Conservation (phyloP, 768 basidiomycete species). For the Lanmaoa pseudosensibilis region DNA sequence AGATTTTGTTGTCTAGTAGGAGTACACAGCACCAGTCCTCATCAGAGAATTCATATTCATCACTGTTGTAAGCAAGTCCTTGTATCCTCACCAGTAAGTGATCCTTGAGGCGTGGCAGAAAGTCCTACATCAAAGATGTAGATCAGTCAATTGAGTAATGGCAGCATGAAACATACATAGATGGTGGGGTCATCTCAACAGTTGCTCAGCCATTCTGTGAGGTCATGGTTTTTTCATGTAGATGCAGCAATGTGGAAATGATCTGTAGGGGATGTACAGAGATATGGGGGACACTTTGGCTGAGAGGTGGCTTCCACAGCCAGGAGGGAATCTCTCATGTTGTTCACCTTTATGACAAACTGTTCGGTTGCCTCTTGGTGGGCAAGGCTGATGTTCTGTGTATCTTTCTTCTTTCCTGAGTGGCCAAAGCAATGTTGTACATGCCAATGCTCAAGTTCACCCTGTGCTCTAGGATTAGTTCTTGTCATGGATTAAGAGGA, state of each 20-base stretch:
- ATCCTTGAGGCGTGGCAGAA: background rate
- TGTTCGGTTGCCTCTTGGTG: background rate
- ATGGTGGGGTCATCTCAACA: background rate
- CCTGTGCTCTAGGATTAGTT: constrained; percentile 17
- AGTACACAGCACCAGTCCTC: constrained; percentile 24
- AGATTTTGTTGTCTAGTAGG: constrained; percentile 22
- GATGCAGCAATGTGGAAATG: background rate
- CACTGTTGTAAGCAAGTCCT: constrained; percentile 11
- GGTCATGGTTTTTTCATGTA: background rate
- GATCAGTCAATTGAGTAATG: background rate
- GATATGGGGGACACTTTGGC: background rate
- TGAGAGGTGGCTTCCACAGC: background rate
- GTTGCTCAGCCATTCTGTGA: background rate
- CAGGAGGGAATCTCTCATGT: background rate
- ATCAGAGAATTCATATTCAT: constrained; percentile 24
- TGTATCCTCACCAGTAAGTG: background rate
- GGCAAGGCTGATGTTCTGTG: background rate
- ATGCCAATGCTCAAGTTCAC: constrained; percentile 37
- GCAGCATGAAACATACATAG: background rate
- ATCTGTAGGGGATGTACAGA: background rate
- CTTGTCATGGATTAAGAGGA: rapidly evolving
- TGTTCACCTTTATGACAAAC: background rate
- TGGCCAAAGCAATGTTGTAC: constrained; percentile 37
- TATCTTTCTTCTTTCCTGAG: background rate
- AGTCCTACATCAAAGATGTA: background rate